phyloP scores from a whole-genome alignment of 306 rosid species.

The Castanospermum australe region DNA sequence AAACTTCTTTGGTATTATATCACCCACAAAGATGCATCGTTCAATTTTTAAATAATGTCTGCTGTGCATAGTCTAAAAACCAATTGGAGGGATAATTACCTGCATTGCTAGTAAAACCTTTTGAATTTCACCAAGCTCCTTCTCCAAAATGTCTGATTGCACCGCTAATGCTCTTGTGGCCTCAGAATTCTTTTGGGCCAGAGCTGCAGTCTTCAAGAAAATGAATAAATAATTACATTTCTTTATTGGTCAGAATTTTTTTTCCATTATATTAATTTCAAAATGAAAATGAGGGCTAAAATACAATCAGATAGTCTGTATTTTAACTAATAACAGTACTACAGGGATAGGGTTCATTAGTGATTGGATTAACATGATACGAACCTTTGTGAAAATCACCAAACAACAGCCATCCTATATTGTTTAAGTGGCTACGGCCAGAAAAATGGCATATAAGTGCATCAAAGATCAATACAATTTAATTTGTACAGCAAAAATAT shows the following conservation, averaged over 20 bases:
- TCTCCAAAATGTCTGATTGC: conserved; percentile 80
- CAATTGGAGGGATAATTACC: conserved; percentile 42
- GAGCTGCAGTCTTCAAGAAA: conserved; percentile 71
- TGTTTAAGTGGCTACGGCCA: no score
- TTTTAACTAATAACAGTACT: no score
- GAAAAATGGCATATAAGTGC: no score
- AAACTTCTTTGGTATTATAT: neutral
- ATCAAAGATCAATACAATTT: neutral
- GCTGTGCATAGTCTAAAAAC: conserved; percentile 9
- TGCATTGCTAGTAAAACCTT: conserved; percentile 92
- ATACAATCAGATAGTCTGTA: neutral
- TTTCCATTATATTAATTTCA: neutral
- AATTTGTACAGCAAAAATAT: neutral
- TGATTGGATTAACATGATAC: neutral
- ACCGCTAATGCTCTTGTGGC: conserved; percentile 76
- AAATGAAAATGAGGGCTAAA: neutral
- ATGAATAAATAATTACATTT: conserved; percentile 34
- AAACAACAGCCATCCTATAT: no score
- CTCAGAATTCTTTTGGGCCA: conserved; percentile 81
- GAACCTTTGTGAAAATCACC: no score
- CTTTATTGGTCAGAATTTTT: neutral
- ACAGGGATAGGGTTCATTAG: neutral
- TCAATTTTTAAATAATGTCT: neutral
- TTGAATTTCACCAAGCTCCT: conserved; percentile 89
- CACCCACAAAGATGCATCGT: neutral